These are phyloP conservation scores for Sherardia arvensis DNA, from an alignment of 257 asterid species.

Conservation along the genomic window DNA sequence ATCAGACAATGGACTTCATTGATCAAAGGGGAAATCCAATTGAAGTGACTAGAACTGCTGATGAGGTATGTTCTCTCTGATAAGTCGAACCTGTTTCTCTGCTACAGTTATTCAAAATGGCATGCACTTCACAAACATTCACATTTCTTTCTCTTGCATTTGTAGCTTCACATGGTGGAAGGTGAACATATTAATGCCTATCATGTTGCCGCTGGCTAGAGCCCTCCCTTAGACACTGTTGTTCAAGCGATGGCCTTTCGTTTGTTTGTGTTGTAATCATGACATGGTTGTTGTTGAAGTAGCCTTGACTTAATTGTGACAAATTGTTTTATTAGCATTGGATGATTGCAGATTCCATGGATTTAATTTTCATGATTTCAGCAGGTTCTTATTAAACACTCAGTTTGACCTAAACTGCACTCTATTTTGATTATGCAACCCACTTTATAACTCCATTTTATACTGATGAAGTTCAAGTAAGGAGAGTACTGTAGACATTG, in stretches of 20 bases:
- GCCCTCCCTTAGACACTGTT: background rate
- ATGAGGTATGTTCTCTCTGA: slow-evolving; percentile 1
- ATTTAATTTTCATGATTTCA: background rate
- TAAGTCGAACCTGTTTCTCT: background rate
- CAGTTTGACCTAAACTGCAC: background rate
- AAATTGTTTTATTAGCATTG: background rate
- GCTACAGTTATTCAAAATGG: background rate
- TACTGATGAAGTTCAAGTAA: background rate
- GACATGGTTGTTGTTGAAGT: background rate
- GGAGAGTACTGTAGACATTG: no score
- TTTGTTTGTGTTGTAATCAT: background rate
- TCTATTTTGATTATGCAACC: no score
- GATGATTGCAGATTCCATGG: background rate
- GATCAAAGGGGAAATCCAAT: background rate
- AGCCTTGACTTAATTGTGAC: background rate
- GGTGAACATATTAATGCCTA: background rate
- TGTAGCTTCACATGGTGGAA: slow-evolving; percentile 1
- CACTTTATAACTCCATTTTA: background rate
- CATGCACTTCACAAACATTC: background rate
- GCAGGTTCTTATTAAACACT: background rate
- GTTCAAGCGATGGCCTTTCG: background rate
- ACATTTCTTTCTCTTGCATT: background rate
- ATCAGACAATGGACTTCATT: background rate
- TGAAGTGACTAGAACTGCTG: background rate
- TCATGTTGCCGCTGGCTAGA: background rate